Evolutionary conservation across 2,329 filamentous ascomycete genomes (phyloP).

Genomic region (Moelleriella libera): DNA sequence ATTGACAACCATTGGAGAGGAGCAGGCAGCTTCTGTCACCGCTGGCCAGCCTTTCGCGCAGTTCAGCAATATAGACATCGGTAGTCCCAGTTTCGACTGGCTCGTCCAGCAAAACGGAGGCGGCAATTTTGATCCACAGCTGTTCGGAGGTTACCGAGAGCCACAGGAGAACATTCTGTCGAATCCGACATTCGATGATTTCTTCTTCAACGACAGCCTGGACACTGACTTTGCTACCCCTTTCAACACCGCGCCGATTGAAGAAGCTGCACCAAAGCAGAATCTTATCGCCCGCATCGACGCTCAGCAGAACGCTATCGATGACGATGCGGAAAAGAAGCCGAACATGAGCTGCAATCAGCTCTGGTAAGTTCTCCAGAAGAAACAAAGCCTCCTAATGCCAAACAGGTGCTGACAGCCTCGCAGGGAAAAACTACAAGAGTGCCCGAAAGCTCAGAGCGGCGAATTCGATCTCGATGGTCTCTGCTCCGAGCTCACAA

Average conservation of each 20-base stretch:
- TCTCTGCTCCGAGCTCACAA: slow-evolving; percentile 81
- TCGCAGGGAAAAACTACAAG: slow-evolving; percentile 75
- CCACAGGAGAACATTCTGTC: slow-evolving; percentile 67
- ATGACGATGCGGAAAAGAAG: slow-evolving; percentile 43
- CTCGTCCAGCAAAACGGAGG: slow-evolving; percentile 68
- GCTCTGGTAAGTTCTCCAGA: slow-evolving; percentile 59
- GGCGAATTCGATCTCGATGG: slow-evolving; percentile 90
- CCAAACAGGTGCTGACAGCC: slow-evolving; percentile 22
- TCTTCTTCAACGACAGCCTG: slow-evolving; percentile 59
- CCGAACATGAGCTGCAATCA: slow-evolving; percentile 73
- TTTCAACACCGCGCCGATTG: slow-evolving; percentile 46
- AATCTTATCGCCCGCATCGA: slow-evolving; percentile 71
- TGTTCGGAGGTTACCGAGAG: slow-evolving; percentile 89
- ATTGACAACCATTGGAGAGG: slow-evolving; percentile 51
- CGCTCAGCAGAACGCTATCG: slow-evolving; percentile 52
- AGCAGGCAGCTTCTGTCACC: slow-evolving; percentile 31
- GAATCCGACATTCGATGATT: slow-evolving; percentile 57
- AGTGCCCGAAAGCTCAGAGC: slow-evolving; percentile 72
- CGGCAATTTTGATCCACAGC: slow-evolving; percentile 76
- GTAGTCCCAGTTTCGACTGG: slow-evolving; percentile 53
- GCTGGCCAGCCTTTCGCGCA: slow-evolving; percentile 18
- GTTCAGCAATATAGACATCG: slow-evolving; percentile 22
- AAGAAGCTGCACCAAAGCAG: slow-evolving; percentile 31
- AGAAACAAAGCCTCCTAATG: neutral
- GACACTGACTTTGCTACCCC: slow-evolving; percentile 70